Conservation (phyloP, 2,329 filamentous ascomycete genomes). For the Botrytis pseudocinerea region DNA sequence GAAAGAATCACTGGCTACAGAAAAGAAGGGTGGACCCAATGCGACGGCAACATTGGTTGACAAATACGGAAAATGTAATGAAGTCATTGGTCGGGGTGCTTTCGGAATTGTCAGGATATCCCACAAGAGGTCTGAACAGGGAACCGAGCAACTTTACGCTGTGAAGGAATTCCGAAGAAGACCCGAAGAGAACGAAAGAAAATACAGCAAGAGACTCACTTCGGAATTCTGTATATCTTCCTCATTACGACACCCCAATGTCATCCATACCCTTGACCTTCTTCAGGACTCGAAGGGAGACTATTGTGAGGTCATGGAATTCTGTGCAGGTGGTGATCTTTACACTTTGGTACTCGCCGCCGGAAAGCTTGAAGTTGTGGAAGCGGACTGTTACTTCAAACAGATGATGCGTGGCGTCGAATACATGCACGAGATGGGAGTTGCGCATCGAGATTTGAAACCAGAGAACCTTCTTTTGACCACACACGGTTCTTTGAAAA, state of each 20-base stretch:
- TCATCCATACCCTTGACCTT: constrained; percentile 95
- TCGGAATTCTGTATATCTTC: constrained; percentile 99
- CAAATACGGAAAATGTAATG: constrained; percentile 98
- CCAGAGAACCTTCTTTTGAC: constrained; percentile 95
- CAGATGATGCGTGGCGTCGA: constrained; percentile 99
- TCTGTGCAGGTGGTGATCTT: constrained; percentile 92
- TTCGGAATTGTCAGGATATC: constrained; percentile 98
- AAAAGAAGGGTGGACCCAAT: constrained; percentile 76
- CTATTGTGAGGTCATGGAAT: constrained; percentile 99
- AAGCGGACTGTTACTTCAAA: constrained; percentile 98
- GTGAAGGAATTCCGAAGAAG: constrained; percentile 97
- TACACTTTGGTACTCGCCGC: constrained; percentile 91
- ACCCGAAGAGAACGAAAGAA: constrained; percentile 92
- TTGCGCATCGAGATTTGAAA: constrained; percentile 94
- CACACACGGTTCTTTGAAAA: constrained; percentile 89
- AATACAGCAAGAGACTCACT: constrained; percentile 95
- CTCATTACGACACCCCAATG: constrained; percentile 92
- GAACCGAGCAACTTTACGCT: constrained; percentile 87
- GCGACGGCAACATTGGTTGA: constrained; percentile 80
- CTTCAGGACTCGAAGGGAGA: constrained; percentile 95
- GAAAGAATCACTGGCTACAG: constrained; percentile 71
- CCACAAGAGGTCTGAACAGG: constrained; percentile 86
- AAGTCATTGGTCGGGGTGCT: constrained; percentile 91
- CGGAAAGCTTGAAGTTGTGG: constrained; percentile 84
- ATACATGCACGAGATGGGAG: constrained; percentile 99